Base-by-base conservation (phyloP, 129 eudicot species). In the Artemisia tridentata region DNA sequence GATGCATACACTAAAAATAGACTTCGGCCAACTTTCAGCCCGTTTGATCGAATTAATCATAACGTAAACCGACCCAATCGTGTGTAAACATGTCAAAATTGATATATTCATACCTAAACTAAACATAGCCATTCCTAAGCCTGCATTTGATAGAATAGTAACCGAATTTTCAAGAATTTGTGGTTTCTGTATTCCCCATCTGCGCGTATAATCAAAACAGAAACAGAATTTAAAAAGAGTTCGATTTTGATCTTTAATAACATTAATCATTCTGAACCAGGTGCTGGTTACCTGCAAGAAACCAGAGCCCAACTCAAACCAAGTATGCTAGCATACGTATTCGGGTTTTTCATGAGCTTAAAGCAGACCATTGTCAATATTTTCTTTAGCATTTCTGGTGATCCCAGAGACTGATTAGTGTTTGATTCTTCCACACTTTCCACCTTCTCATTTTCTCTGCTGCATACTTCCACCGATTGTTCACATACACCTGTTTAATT, bases 121-220 rank as follows among this genome's bases (percentile, higher is more conserved):
- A 34, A 34, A 34, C 41, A 34, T 34, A 34, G 41, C 41, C 41
- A 34, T 34, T 34, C 41, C 41, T 6, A 34, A 6, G 41, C 41
- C 41, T 34, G 8, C 2, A 23, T 23, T 23, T 23, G 2, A 23
- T 23, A 23, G 27, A 23, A 23, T 23, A 23, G 27, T 76, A 7
- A 85, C 85, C 11, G 90, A 85, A 69, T 85, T 85, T 66, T 77
- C 87, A 20, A 85, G 61, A 75, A 85, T 82, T 25, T 77, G 76
- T 29, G 90, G 90, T 78, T 78, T 82, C 74, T 19, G 76, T 72
- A 85, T 77, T 19, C 85, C 90, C 85, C 87, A 82, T 68, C 82
- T 73, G 72, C 74, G 58, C 60, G 58, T 47, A 72, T 38, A 67
- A 69, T 21, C 2, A 14, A 54, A 59, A 67, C 54, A n/a, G 13